Percentiles rank a stretch among this genome's conserved stretches.
phyloP scores from a whole-genome alignment of 129 eudicot genomes.

The Glebionis coronaria region DNA sequence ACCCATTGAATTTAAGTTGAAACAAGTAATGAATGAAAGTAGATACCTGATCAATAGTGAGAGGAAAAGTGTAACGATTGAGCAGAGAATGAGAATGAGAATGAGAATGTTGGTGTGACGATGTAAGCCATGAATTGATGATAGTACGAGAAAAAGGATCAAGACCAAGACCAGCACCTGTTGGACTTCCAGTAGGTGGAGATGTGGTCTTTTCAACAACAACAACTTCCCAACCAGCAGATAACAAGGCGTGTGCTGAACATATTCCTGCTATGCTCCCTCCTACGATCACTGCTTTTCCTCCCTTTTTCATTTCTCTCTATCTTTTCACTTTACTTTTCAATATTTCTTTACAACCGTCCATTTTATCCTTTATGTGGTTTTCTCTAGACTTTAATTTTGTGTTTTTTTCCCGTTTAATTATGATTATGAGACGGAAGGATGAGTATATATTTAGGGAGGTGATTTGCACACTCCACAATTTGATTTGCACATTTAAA shows the following conservation, averaged over 20 bases:
- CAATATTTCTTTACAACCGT: no score
- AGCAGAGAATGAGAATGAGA: slow-evolving; percentile 27
- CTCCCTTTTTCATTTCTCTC: no score
- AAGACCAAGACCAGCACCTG: slow-evolving; percentile 90
- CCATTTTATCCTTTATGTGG: no score
- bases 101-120: slow-evolving; percentile 24
- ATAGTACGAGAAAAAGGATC: slow-evolving; percentile 50
- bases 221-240: slow-evolving; percentile 81
- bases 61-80: slow-evolving; percentile 46
- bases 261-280: slow-evolving; percentile 88
- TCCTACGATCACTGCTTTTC: slow-evolving; percentile 65
- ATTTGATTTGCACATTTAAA: no score
- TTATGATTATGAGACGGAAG: no score
- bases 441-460: no score
- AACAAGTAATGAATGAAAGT: no score
- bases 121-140: slow-evolving; percentile 53
- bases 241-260: slow-evolving; percentile 60
- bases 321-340: no score
- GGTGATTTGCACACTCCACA: no score
- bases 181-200: slow-evolving; percentile 74
- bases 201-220: slow-evolving; percentile 65
- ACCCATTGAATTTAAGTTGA: no score
- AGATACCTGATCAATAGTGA: slow-evolving; percentile 66
- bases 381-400: no score
- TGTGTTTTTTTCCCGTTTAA: no score